Evolutionary conservation across 306 rosid genomes (phyloP).

Genomic region (Ochetophila trinervis): DNA sequence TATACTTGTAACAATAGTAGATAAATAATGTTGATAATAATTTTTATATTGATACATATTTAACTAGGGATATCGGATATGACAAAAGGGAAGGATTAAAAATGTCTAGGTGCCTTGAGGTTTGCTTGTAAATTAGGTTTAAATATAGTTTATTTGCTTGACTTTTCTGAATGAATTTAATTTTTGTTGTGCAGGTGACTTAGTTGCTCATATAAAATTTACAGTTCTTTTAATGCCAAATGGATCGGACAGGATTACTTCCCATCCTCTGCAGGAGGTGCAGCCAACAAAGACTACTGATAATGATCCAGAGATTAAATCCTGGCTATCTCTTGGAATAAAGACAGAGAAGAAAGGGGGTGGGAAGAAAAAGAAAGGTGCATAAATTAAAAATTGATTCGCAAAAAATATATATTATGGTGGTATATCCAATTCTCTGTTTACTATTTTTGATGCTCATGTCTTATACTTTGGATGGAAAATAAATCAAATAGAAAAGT

Average conservation of each 20-base stretch:
- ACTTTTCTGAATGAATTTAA: not conserved
- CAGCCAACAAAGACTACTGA: slow-evolving; percentile 74
- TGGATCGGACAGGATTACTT: slow-evolving; percentile 81
- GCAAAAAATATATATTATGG: not conserved
- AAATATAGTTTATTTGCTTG: not conserved
- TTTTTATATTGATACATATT: too few relatives aligned
- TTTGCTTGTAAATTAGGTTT: not conserved
- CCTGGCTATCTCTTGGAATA: slow-evolving; percentile 84
- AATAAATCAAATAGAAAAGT: too few relatives aligned
- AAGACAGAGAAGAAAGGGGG: slow-evolving; percentile 97
- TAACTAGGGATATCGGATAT: too few relatives aligned
- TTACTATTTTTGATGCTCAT: too few relatives aligned
- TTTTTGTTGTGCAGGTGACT: slow-evolving; percentile 59
- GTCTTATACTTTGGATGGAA: too few relatives aligned
- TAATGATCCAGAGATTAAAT: slow-evolving; percentile 90
- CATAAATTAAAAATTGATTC: not conserved
- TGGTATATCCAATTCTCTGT: too few relatives aligned
- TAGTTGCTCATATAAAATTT: slow-evolving; percentile 79
- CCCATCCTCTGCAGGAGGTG: slow-evolving; percentile 72
- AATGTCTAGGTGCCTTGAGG: not conserved
- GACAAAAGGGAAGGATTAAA: too few relatives aligned
- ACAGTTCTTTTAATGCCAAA: slow-evolving; percentile 92
- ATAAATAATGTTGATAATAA: too few relatives aligned
- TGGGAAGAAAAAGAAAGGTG: slow-evolving; percentile 95
- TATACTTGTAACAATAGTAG: too few relatives aligned